These are phyloP conservation scores for Colletotrichum tofieldiae DNA, from an alignment of 2,329 filamentous ascomycete species.

Conservation along the genomic window DNA sequence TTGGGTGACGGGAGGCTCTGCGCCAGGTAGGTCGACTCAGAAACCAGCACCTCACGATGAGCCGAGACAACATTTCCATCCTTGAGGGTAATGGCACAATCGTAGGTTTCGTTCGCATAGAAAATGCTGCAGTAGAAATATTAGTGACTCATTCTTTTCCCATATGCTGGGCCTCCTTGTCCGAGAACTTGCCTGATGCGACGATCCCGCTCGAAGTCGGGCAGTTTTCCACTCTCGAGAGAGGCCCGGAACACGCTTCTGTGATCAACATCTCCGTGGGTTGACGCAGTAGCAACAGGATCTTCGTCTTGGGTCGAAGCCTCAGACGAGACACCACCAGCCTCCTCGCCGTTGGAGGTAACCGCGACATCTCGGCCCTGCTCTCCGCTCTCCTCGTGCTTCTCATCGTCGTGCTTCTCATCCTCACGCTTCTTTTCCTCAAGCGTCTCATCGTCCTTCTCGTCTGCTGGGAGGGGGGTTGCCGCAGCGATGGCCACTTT, in stretches of 20 bases:
- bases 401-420: neutral
- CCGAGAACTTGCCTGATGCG: conserved; percentile 17
- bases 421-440: neutral
- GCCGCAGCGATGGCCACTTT: neutral
- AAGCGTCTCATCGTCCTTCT: neutral
- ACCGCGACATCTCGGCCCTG: neutral
- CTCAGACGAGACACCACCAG: neutral
- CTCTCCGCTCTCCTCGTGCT: neutral
- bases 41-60: conserved; percentile 54
- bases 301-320: neutral
- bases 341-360: conserved; percentile 11
- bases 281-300: neutral
- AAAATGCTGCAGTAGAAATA: neutral
- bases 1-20: conserved; percentile 51
- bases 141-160: neutral
- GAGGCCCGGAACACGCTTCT: conserved; percentile 8
- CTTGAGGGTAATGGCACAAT: conserved; percentile 21
- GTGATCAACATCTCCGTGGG: neutral
- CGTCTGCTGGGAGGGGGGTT: neutral
- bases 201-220: conserved; percentile 20
- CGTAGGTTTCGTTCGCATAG: neutral
- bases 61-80: neutral
- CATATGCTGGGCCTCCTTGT: neutral
- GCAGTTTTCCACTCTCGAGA: conserved; percentile 23
- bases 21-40: conserved; percentile 54